Evolutionary conservation across 2,329 filamentous ascomycete species (phyloP), one percentile per base, ranked within the genome.

Genomic region (Clarireedia hainanense): DNA sequence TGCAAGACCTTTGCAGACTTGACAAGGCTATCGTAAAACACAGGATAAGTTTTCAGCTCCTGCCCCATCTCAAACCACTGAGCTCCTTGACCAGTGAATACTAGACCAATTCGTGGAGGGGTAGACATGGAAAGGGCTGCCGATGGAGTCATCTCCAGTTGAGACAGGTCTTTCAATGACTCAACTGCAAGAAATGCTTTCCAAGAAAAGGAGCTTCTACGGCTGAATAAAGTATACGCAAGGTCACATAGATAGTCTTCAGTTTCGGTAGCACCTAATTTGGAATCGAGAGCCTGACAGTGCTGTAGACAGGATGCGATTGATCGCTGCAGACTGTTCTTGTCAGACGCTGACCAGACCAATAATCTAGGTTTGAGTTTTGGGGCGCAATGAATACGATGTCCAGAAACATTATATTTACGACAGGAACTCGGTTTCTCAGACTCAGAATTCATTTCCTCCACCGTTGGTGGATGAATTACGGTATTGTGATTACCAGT

Each of bases 51-150:
- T 6, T 67, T 39, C 2, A 62, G 46, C 15, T 47, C 46, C 6
- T 12, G 17, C 12, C 58, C 60, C 60, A 63, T 63, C 6, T 15
- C 30, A 3, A 37, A 12, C 57, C 57, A 64, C 47, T 63, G 61
- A 27, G 59, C 61, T 9, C 60, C 61, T 50, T 63, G 61, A 20
- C 61, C 61, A 10, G 52, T 61, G 34, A 64, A 63, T 3, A 62
- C 51, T 5, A 55, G 39, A 39, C 52, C 57, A 10, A 46, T 36
- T 20, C 23, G 40, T 6, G 27, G 27, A 14, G 26, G 23, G 15
- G 26, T 5, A n/a, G 20, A n/a, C 23, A 27, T 27, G 5, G 45
- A 47, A 14, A 26, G 26, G 15, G 26, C n/a, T 30, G 20, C 23
- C n/a, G 12, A 10, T 10, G 45, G 14, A n/a, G 14, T n/a, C 6